Base-by-base conservation (phyloP, 73 alveolate species). In the Tetrahymena thermophila region DNA sequence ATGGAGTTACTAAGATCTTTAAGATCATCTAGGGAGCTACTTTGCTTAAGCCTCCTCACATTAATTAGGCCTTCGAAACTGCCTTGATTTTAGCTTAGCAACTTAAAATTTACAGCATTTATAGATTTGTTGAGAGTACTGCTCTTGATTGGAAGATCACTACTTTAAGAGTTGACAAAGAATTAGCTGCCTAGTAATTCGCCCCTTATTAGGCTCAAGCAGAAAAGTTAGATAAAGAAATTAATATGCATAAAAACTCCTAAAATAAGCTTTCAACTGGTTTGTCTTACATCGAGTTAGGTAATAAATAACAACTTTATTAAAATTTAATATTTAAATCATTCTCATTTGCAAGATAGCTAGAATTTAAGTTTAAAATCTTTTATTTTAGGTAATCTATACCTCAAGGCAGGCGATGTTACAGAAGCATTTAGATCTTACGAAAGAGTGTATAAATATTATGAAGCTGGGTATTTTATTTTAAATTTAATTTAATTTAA, bases 81-180 rank as follows among this genome's bases (percentile, higher is more conserved):
- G 89, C 89, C 8, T 71, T 71, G 89, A 71, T 71, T 71, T 71
- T 71, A 28, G 89, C 89, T n/a, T 71, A 71, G 31, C 31, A 71
- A 21, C 89, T 71, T 71, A 71, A 71, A n/a, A 71, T 71, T 31
- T 71, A 71, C 89, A 71, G 89, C 35, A 71, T 71, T 23, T 71
- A 71, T 31, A 71, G 89, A 71, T 71, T 71, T 71, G 37, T 71
- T 71, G 89, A 71, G 37, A 71, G 89, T 19, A 71, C 89, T 19
- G 89, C 89, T 25, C 89, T 71, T 71, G 89, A 71, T 71, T 71
- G 89, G 89, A 71, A 71, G 89, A 71, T 71, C 89, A 71, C 89
- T 71, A 71, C 40, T 13, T 71, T 71, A 31, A 71, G 89, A 71
- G 35, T 71, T 25, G 89, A 71, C 23, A 71, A 71, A 42, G 89